Base-by-base conservation (phyloP, 768 basidiomycete species). In the Suillus decipiens region DNA sequence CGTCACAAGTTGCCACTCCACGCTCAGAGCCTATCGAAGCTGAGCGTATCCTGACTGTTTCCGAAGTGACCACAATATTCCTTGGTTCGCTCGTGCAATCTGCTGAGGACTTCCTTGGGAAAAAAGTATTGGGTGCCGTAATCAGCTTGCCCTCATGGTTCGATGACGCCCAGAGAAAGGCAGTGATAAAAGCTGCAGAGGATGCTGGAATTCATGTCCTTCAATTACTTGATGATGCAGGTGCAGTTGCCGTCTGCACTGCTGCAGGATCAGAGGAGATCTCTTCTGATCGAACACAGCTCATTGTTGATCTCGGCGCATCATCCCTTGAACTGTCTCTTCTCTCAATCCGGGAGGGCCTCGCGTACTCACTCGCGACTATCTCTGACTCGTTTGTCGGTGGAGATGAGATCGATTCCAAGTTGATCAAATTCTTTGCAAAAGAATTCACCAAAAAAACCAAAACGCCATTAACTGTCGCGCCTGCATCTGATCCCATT, bases 381-480 rank as follows among this genome's bases (percentile, higher is more conserved):
- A 78, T 82, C 8, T 76, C 79, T n/a, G 76, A 77, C 39, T 43
- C 66, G 1, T 72, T 74, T 11, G 73, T 89, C 51, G 87, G 89
- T 6, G 92, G 89, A 0, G 84, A 90, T 67, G 82, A 84, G 63
- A 86, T 96, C 70, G 93, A 95, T 77, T 85, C 86, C 64, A 85
- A 88, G 71, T 83, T 98, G 47, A 87, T 97, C 78, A 89, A 90
- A 64, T 92, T 92, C 81, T 97, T 99, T 75, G 88, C 92, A 60
- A 88, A 94, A 72, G 96, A 99, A 67, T 99, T 99, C 76, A 92
- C 92, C 57, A 99, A 98, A 79, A 99, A 97, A 80, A 95, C 90
- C 19, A 94, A 93, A 75, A 84, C 84, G 28, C 78, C 88, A 0
- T 80, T 97, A 48, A 77, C 82, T 10, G 82, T 94, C 17, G 85